phyloP scores from a whole-genome alignment of 805 yeast species.

The Metschnikowia similis region DNA sequence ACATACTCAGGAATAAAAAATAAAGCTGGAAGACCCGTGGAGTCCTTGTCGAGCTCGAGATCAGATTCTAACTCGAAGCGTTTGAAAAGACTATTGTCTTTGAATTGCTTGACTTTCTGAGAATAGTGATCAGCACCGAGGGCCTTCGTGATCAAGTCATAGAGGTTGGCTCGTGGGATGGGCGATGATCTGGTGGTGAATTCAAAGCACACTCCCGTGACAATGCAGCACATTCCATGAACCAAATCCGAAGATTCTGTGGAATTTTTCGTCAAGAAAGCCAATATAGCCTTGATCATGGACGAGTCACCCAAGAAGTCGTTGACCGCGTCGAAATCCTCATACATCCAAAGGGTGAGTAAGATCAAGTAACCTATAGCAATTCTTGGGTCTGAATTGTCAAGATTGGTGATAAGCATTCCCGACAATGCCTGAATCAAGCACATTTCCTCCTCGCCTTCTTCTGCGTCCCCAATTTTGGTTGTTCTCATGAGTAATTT shows the following conservation, averaged over 20 bases:
- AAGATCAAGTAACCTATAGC: constrained; percentile 75
- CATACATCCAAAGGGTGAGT: constrained; percentile 71
- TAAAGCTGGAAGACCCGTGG: constrained; percentile 83
- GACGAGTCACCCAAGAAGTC: constrained; percentile 69
- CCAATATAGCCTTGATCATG: constrained; percentile 60
- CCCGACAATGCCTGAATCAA: constrained; percentile 77
- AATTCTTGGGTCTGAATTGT: constrained; percentile 64
- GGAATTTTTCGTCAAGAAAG: constrained; percentile 49
- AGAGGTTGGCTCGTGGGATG: constrained; percentile 54
- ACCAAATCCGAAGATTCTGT: constrained; percentile 50
- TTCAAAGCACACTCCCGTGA: constrained; percentile 78
- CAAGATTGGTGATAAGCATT: constrained; percentile 60
- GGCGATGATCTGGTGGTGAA: constrained; percentile 65
- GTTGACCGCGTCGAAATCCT: constrained; percentile 67
- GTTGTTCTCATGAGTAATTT: constrained; percentile 46
- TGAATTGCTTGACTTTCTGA: constrained; percentile 67
- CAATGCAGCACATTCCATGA: constrained; percentile 67
- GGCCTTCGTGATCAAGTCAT: constrained; percentile 59
- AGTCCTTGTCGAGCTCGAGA: constrained; percentile 46
- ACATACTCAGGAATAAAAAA: constrained; percentile 67
- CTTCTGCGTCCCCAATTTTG: constrained; percentile 52
- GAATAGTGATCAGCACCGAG: constrained; percentile 79
- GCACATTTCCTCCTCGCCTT: constrained; percentile 65
- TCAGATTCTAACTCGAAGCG: constrained; percentile 40
- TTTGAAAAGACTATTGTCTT: constrained; percentile 52